Percentiles rank a stretch among this genome's conserved stretches.
These are phyloP conservation scores for Anthracocystis panici-leucophaei DNA, from an alignment of 1,284 basidiomycete genomes.

Conservation along the genomic window DNA sequence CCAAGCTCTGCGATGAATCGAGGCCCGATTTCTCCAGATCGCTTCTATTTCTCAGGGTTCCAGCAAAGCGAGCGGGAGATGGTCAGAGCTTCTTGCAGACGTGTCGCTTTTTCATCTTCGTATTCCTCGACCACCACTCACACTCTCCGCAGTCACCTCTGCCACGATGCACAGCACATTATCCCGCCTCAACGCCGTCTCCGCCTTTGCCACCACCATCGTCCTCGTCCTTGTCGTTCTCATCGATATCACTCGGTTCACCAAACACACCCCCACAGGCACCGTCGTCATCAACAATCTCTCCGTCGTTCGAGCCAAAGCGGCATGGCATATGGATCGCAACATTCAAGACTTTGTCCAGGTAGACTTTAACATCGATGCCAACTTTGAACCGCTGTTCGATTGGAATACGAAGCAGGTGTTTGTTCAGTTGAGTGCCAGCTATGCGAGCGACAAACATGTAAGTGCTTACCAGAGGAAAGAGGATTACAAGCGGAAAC, in stretches of 20 bases:
- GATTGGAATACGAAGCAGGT: conserved; percentile 95
- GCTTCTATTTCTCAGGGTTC: too few relatives aligned
- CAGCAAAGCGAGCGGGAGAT: too few relatives aligned
- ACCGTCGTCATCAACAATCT: conserved; percentile 75
- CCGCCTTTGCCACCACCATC: conserved; percentile 75
- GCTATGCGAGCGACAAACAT: conserved; percentile 50
- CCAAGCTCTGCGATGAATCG: too few relatives aligned
- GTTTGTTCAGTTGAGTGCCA: conserved; percentile 73
- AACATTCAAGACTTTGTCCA: conserved; percentile 60
- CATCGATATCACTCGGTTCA: conserved; percentile 53
- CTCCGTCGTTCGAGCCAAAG: conserved; percentile 70
- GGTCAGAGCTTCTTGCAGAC: conserved; percentile 1
- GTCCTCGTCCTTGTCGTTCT: conserved; percentile 74
- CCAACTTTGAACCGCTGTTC: conserved; percentile 84
- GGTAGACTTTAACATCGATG: conserved; percentile 46
- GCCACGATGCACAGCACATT: conserved; percentile 68
- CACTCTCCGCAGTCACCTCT: neutral
- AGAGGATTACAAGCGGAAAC: too few relatives aligned
- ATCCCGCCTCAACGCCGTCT: conserved; percentile 79
- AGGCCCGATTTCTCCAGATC: too few relatives aligned
- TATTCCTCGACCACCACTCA: too few relatives aligned
- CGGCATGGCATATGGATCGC: conserved; percentile 58
- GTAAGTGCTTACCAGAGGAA: too few relatives aligned
- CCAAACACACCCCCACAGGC: conserved; percentile 72
- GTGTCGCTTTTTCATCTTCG: conserved; percentile 1